Evolutionary conservation across 495 filamentous ascomycete species (phyloP), one percentile per base, ranked within the genome.

Genomic region (Neurospora hispaniola): DNA sequence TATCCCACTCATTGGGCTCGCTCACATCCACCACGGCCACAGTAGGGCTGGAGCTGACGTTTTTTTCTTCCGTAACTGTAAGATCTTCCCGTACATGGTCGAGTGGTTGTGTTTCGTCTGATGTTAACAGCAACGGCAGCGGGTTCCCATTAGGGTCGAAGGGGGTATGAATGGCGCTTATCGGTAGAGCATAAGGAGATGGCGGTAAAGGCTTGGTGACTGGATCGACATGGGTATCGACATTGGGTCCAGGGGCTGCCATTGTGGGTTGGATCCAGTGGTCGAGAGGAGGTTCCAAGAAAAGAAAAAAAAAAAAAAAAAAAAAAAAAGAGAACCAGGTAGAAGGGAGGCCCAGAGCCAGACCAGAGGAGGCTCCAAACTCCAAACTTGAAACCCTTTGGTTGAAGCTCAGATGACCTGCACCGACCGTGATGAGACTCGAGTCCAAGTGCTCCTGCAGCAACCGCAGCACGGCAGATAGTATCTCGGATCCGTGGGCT

Each of bases 1-100:
- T 79, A 71, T 79, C 77, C 80, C 80, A 82, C 14, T 71, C 71
- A 39, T 79, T 78, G 38, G 74, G 70, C 18, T 74, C 72, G 27
- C 78, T 76, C 42, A 72, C 70, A 14, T 16, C 70, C 46, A 74
- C 72, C n/a, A 70, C 69, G 72, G 77, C 76, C 43, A 62, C 54
- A 8, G 20, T 62, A 8, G 54, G 54, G 35, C 54, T 66, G 23
- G 54, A 66, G 54, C 16, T 7, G 54, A 66, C 7, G 54, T 14
- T 12, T 1, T 18, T 3, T 3, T 35, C 54, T 18, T 38, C 54
- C 18, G 39, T 39, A n/a, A 23, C 69, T 5, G 70, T 70, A 62
- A 42, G 46, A 23, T 42, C 42, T n/a, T 69, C 69, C 12, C 40
- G 46, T 62, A 31, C 54, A 40, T 46, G 41, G 6, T 27, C 10